Evolutionary conservation across 768 basidiomycete species (phyloP), one percentile per base, ranked within the genome.

Genomic region (Boletus reticulatus): DNA sequence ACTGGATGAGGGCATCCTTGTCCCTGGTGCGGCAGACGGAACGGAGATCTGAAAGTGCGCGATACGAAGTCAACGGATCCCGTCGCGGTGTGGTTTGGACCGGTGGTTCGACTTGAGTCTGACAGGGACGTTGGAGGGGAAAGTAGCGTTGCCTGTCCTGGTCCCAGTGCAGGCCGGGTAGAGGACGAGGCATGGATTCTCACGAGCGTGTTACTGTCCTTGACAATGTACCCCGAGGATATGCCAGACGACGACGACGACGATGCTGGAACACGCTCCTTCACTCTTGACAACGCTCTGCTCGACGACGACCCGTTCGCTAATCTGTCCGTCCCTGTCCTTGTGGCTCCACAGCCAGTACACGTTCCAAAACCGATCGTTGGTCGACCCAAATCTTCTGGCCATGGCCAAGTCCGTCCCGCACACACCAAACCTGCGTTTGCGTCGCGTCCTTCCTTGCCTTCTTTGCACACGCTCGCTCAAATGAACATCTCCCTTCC

Each of bases 241-340:
- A 29, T 29, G 6, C 24, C 4, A 24, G 24, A 24, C 24, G 7
- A 27, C 16, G 29, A 12, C 48, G n/a, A 10, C 48, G 10, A 27
- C 24, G 24, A 17, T 6, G 13, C 14, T 4, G 3, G 22, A 20
- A 20, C 20, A 4, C 12, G 5, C 20, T 11, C 27, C 31, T 17
- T 43, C 20, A 8, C 34, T 17, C 50, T 37, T 16, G 22, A 22
- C 22, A 22, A 22, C 22, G 22, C 22, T 22, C 22, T 22, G 22
- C 73, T 87, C 24, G 88, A 89, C 62, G 83, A 85, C 49, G 88
- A 90, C 62, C 88, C 88, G 2, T 90, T 90, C 62, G 88, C 88
- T 20, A 82, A 84, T 57, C 74, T 86, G 44, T 16, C 57, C 14
- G 10, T 27, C 44, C 37, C 53, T 12, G 62, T 63, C 13, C 27